phyloP scores from a whole-genome alignment of 2,329 filamentous ascomycete species.

The Penicillium corylophilum region DNA sequence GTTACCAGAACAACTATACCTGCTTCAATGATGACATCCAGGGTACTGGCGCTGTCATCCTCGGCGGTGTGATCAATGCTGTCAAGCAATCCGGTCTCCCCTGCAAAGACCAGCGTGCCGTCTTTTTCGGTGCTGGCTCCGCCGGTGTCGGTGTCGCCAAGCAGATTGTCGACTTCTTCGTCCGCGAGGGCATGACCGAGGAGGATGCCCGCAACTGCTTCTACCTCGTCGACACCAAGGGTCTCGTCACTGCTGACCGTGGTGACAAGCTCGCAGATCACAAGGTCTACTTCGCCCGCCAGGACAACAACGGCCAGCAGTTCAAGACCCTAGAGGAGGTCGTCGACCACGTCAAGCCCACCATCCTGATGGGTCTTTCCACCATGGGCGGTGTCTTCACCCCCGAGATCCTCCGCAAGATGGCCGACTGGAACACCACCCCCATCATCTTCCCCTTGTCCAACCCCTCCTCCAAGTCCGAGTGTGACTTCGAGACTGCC shows the following conservation, averaged over 20 bases:
- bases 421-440: conserved; percentile 64
- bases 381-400: conserved; percentile 95
- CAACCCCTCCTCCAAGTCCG: conserved; percentile 93
- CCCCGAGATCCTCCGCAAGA: conserved; percentile 72
- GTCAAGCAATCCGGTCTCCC: conserved; percentile 85
- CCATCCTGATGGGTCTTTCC: conserved; percentile 88
- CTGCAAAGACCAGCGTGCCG: conserved; percentile 84
- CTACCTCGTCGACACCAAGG: conserved; percentile 96
- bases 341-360: conserved; percentile 91
- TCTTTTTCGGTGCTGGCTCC: conserved; percentile 94
- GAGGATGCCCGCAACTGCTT: conserved; percentile 86
- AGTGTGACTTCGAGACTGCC: conserved; percentile 95
- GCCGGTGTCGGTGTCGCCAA: conserved; percentile 97
- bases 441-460: conserved; percentile 96
- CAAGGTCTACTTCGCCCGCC: conserved; percentile 67
- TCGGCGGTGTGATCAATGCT: conserved; percentile 73
- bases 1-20: conserved; percentile 84
- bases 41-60: conserved; percentile 91
- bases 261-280: conserved; percentile 93
- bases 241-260: conserved; percentile 87
- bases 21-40: conserved; percentile 99
- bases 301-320: conserved; percentile 64
- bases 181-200: conserved; percentile 84
- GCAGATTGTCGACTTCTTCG: conserved; percentile 97
- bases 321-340: conserved; percentile 82